These are phyloP conservation scores for Tanacetum coccineum DNA, from an alignment of 129 eudicot species.

Conservation along the genomic window DNA sequence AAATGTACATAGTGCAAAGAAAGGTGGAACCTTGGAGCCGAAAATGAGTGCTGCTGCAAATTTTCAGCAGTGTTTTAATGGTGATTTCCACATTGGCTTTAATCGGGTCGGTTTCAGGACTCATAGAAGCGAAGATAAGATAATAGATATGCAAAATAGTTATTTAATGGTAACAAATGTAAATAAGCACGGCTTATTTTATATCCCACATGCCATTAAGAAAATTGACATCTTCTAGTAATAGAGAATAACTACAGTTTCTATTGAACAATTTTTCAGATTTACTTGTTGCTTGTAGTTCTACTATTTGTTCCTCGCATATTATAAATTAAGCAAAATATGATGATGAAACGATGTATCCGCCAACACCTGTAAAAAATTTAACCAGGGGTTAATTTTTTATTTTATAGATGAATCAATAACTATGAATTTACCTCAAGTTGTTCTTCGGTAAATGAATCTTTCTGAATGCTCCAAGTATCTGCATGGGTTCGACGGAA, in stretches of 20 bases:
- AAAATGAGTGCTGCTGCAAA: constrained; percentile 46
- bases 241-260: constrained; percentile 22
- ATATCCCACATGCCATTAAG: constrained; percentile 24
- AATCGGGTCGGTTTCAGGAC: constrained; percentile 62
- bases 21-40: no score
- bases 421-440: constrained; percentile 63
- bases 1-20: no score
- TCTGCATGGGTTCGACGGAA: constrained; percentile 98
- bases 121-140: no score
- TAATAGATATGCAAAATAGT: no score
- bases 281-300: constrained; percentile 25
- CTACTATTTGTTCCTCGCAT: constrained; percentile 26
- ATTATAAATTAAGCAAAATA: constrained; percentile 75
- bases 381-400: no score
- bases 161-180: no score
- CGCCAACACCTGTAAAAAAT: constrained; percentile 67
- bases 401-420: no score
- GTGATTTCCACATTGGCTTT: constrained; percentile 44
- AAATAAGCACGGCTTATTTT: constrained; percentile 24
- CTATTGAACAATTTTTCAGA: constrained; percentile 23
- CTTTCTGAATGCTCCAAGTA: constrained; percentile 94
- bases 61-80: constrained; percentile 51
- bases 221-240: constrained; percentile 7
- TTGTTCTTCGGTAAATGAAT: constrained; percentile 87
- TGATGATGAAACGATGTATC: constrained; percentile 94